Evolutionary conservation across 2,329 filamentous ascomycete genomes (phyloP), one percentile per base, ranked within the genome.

Genomic region (Diaporthe amygdali): DNA sequence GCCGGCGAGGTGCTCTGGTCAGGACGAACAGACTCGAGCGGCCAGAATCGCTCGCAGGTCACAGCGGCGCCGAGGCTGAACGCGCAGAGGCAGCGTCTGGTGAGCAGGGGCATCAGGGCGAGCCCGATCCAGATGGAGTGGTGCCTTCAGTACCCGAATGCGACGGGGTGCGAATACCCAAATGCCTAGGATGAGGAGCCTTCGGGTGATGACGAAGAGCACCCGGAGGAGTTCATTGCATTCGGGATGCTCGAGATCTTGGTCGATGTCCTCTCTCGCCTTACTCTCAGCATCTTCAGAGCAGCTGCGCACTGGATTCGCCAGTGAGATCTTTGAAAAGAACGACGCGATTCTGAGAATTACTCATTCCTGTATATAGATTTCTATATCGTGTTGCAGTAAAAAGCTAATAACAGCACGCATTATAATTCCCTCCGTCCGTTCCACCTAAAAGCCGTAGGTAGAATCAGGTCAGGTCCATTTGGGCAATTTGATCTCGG

Each of bases 1-100:
- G 93, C 91, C 0, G 93, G 88, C 32, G 94, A 97, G 82, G 90
- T 95, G 1, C 85, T 96, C 56, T 97, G 94, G 94, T 93, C 90
- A 49, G 94, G 94, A 66, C 82, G 87, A 68, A 87, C 88, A 71
- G 93, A 95, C 77, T 86, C 84, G 2, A 79, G 84, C 20, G 93
- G 93, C 2, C 82, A 88, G 78, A 94, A 94, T 80, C 85, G 94
- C 66, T 93, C 89, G 73, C 92, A 94, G 83, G 83, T 93, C 71
- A 89, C 91, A 46, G 93, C 92, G 12, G 87, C 87, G 52, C 92
- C 92, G 15, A 84, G 94, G 63, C 81, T 97, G 77, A 89, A 89
- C 56, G 93, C 95, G 83, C 90, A 94, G 86, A 87, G 94, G 64
- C 93, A 96, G 85, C 84, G 93, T 46, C 84, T 97, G 84, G 87